A percentile compares a stretch with the other conserved stretches of the same genome.
phyloP scores from a whole-genome alignment of 2,329 filamentous ascomycete genomes.

The Graphilbum ipis-grandicollis region DNA sequence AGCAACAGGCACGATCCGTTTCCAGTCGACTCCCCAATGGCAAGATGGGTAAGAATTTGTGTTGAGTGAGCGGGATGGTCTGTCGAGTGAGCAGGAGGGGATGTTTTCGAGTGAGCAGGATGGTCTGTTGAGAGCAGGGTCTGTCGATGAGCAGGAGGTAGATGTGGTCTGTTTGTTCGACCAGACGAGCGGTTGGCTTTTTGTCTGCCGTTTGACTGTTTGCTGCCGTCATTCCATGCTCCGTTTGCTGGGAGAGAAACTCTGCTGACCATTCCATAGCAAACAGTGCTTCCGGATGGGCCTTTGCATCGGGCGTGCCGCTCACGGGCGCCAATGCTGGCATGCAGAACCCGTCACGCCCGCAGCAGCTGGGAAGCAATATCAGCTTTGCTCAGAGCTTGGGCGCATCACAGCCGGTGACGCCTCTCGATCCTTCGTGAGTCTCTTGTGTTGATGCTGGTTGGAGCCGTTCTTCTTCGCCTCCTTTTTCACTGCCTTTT shows the following conservation, averaged over 20 bases:
- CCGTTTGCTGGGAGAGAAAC: too few species aligned
- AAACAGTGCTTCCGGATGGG: constrained; percentile 40
- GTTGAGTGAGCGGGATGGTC: too few species aligned
- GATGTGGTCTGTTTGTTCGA: not conserved
- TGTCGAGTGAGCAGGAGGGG: too few species aligned
- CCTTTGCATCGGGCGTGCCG: constrained; percentile 42
- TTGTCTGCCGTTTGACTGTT: too few species aligned
- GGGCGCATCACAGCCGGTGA: constrained; percentile 42
- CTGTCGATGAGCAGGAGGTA: too few species aligned
- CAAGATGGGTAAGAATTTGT: constrained; percentile 44
- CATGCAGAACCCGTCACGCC: constrained; percentile 29
- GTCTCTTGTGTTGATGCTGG: constrained; percentile 17
- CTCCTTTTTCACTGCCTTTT: not conserved
- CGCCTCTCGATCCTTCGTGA: constrained; percentile 47
- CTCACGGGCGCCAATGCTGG: constrained; percentile 34
- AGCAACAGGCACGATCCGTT: constrained; percentile 33
- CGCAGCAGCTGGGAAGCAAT: constrained; percentile 35
- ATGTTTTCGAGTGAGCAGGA: too few species aligned
- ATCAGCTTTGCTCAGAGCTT: constrained; percentile 51
- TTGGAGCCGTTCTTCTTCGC: not conserved
- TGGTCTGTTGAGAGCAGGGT: too few species aligned
- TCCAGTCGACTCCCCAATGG: constrained; percentile 46
- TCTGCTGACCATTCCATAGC: too few species aligned
- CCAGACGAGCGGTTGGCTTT: not conserved
- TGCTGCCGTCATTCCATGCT: too few species aligned